Base-by-base conservation (phyloP, 108 stramenopile species). In the Skeletonema potamos region DNA sequence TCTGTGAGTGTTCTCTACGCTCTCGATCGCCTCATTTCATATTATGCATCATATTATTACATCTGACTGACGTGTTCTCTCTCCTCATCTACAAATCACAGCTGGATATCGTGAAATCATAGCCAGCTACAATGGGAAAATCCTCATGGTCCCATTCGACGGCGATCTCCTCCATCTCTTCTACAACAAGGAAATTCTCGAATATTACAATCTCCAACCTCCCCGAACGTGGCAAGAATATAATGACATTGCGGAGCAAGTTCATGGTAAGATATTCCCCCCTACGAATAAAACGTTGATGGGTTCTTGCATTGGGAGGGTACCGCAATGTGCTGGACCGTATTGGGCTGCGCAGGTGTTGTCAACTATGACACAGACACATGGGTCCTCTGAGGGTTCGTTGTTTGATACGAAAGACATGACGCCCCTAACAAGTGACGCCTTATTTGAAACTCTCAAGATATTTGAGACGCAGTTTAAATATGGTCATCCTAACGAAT, bases 221-320 rank as follows among this genome's bases (percentile, higher is more conserved):
- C 85, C 85, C 8, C 46, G 81, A 20, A 86, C 85, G 1, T 86
- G 85, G 85, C 77, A 84, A 11, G 85, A 78, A 44, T 86, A 86
- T 64, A 70, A 54, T 17, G 57, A 68, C 4, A 80, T 58, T 7
- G 83, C 85, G 4, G 24, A 71, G 7, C 17, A 27, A 6, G 54
- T 84, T 34, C 73, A 78, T 63, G 79, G 36, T 32, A 80, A 70
- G 41, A n/a, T 59, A 27, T 80, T 41, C 29, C 29, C 29, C 29
- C 17, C n/a, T 15, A 64, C 46, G 13, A 64, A 54, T 17, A 39
- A 58, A 28, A 37, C 58, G 0, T 54, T 64, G 6, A 27, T 46
- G 18, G 43, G 63, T 20, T 17, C 18, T n/a, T 64, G 63, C 24
- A 64, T 64, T 10, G 63, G 63, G 20, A 46, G 63, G 15, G 13